Percentiles rank a stretch among this genome's conserved stretches.
phyloP scores from a whole-genome alignment of 2,329 filamentous ascomycete genomes.

The Fusarium sp. region DNA sequence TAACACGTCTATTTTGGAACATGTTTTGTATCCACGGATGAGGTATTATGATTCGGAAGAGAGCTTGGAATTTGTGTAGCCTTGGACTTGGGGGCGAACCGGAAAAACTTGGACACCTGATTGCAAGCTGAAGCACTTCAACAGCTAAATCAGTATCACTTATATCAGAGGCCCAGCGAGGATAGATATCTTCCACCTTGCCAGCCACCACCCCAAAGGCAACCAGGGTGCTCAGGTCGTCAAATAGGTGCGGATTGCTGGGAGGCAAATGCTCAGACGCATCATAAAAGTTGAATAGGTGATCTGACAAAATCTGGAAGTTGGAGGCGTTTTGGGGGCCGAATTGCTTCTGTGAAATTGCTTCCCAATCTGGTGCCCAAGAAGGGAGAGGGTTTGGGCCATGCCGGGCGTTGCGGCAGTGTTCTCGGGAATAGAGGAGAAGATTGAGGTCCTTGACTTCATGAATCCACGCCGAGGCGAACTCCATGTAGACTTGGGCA shows the following conservation, averaged over 20 bases:
- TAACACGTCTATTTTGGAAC: accelerated
- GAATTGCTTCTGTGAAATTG: background rate
- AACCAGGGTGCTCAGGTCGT: background rate
- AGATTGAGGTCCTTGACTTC: background rate
- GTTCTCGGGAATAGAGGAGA: background rate
- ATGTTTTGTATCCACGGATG: accelerated
- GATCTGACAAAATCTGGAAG: too few species aligned
- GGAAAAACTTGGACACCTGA: background rate
- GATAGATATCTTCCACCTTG: background rate
- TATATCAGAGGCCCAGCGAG: too few species aligned
- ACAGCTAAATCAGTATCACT: background rate
- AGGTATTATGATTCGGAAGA: background rate
- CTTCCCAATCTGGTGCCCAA: background rate
- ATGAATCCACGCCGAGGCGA: background rate
- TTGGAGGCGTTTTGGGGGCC: too few species aligned
- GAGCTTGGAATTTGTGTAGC: background rate
- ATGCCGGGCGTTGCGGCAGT: background rate
- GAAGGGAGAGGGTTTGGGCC: background rate
- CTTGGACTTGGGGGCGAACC: background rate
- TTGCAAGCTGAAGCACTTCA: background rate
- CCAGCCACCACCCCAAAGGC: background rate
- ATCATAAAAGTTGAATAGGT: accelerated
- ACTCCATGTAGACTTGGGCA: background rate
- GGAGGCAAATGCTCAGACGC: background rate
- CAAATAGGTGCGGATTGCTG: background rate